Percentiles rank a stretch among this genome's conserved stretches.
These are phyloP conservation scores for Cryptosporidium bovis DNA, from an alignment of 169 alveolate genomes.

Conservation along the genomic window DNA sequence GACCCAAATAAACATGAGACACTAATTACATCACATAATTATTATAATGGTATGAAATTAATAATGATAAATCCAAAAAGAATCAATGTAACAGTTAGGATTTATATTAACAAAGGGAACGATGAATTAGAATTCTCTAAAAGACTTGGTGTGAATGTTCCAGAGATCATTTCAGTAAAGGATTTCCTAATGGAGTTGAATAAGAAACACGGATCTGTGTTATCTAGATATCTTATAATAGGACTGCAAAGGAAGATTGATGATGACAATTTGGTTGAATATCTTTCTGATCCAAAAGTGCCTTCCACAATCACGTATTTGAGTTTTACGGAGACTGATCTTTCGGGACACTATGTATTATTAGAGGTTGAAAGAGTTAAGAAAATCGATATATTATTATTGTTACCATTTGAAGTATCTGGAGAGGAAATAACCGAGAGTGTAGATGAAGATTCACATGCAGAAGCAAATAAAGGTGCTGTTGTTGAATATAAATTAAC, in stretches of 20 bases:
- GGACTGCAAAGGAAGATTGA: conserved; percentile 37
- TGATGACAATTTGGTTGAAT: conserved; percentile 19
- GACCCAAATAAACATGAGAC: conserved; percentile 53
- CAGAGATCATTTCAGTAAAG: conserved; percentile 41
- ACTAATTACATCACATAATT: background rate
- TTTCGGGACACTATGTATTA: background rate
- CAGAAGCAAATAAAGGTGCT: background rate
- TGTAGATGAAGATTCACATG: background rate
- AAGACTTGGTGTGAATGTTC: conserved; percentile 13
- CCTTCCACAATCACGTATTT: conserved; percentile 61
- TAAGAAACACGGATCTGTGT: background rate
- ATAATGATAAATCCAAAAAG: conserved; percentile 5
- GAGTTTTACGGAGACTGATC: conserved; percentile 1
- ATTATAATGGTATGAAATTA: background rate
- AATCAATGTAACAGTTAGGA: background rate
- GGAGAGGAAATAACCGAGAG: conserved; percentile 33
- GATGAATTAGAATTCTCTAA: background rate
- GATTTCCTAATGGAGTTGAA: conserved; percentile 15
- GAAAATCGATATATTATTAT: conserved; percentile 26
- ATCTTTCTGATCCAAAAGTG: conserved; percentile 24
- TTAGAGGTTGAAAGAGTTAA: conserved; percentile 21
- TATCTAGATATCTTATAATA: conserved; percentile 24
- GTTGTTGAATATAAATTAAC: conserved; percentile 24
- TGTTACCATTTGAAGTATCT: conserved; percentile 4
- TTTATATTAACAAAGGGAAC: background rate